Evolutionary conservation across 2,329 filamentous ascomycete genomes (phyloP).

Genomic region (Colletotrichum sp.): DNA sequence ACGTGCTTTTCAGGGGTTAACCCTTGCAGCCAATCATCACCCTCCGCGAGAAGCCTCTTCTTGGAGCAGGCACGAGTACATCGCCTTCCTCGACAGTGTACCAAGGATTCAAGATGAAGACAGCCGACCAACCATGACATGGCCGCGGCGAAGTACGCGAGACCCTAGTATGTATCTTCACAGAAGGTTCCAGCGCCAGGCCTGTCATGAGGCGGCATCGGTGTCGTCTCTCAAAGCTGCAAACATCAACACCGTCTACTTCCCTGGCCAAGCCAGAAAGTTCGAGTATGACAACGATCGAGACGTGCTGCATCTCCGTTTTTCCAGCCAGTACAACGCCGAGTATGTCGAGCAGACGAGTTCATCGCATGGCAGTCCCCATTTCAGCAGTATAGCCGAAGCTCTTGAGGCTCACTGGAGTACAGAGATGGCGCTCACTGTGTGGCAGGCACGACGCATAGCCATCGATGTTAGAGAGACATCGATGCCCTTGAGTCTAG

Average conservation of each 20-base stretch:
- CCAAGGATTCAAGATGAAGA: background rate
- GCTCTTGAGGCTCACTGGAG: conserved; percentile 32
- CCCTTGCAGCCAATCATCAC: background rate
- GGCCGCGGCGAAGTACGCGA: background rate
- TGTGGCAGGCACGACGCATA: conserved; percentile 27
- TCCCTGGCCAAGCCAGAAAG: conserved; percentile 26
- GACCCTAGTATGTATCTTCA: conserved; percentile 3
- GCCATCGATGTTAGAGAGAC: conserved; percentile 32
- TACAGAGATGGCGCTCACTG: conserved; percentile 26
- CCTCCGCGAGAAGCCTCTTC: background rate
- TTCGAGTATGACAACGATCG: conserved; percentile 25
- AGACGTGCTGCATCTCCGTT: conserved; percentile 31
- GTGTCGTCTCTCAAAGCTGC: background rate
- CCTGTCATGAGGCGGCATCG: conserved; percentile 13
- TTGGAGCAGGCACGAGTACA: background rate
- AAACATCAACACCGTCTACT: conserved; percentile 25
- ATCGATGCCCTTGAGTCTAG: conserved; percentile 17
- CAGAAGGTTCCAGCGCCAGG: background rate
- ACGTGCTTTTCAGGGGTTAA: background rate
- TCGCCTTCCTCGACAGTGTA: background rate
- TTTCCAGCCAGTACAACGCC: conserved; percentile 20
- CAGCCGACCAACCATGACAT: background rate
- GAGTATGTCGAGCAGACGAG: background rate
- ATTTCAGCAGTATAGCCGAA: conserved; percentile 2
- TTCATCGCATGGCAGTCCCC: background rate